phyloP scores from a whole-genome alignment of 345 rosid species.

The Theobroma cacao region DNA sequence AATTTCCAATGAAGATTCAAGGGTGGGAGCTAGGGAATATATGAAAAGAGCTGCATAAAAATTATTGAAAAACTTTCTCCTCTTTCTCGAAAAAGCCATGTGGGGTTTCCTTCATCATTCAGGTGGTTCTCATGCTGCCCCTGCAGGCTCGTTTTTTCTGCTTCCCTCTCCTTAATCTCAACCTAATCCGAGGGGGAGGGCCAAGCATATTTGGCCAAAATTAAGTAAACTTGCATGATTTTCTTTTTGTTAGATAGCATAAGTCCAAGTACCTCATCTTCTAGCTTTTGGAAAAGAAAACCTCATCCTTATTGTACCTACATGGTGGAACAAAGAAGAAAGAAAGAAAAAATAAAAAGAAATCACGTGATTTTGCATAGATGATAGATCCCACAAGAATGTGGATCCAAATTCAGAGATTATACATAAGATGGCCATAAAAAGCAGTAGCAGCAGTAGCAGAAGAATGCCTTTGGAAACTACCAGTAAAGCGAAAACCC shows the following conservation, averaged over 20 bases:
- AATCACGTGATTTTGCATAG: slow-evolving; percentile 3
- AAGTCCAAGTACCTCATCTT: too few relatives aligned
- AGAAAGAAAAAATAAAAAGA: neutral
- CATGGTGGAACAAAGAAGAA: neutral
- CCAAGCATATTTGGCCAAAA: neutral
- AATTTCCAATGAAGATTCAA: slow-evolving; percentile 8
- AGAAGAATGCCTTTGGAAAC: slow-evolving; percentile 1
- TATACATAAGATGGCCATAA: neutral
- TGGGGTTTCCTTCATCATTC: slow-evolving; percentile 8
- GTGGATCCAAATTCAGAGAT: slow-evolving; percentile 5
- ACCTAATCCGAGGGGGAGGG: neutral
- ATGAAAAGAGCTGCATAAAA: neutral
- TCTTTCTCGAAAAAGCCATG: slow-evolving; percentile 1
- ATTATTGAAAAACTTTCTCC: neutral
- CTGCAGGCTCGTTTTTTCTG: neutral
- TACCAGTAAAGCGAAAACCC: neutral
- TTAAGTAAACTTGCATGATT: neutral
- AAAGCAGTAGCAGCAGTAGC: neutral
- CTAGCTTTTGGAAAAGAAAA: neutral
- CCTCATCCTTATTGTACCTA: neutral
- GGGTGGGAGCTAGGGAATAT: neutral
- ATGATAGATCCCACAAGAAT: neutral
- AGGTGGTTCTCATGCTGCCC: slow-evolving; percentile 1
- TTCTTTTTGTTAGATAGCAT: too few relatives aligned
- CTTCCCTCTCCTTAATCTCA: neutral